Conservation (phyloP, 176 grass and related monocot genomes). For the Tillandsia leiboldiana region DNA sequence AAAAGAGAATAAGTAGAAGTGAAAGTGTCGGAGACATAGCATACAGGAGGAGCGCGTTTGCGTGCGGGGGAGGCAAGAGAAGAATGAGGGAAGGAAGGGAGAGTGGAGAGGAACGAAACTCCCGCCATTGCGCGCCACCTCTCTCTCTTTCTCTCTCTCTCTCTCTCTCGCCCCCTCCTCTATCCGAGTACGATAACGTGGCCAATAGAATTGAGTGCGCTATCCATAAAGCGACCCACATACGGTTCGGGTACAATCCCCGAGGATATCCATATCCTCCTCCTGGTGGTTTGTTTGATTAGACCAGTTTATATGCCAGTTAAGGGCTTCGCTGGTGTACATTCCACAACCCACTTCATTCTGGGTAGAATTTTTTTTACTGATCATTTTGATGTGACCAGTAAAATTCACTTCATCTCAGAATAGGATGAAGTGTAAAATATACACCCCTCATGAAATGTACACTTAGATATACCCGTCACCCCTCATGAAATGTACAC, state of each 20-base stretch:
- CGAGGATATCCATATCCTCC: neutral
- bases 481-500: no score
- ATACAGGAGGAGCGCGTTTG: slow-evolving; percentile 15
- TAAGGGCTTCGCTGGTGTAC: no score
- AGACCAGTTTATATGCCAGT: no score
- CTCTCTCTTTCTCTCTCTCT: neutral
- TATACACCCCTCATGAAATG: no score
- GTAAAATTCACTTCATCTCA: no score
- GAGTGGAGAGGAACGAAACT: slow-evolving; percentile 34
- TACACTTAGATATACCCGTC: no score
- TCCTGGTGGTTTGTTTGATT: no score
- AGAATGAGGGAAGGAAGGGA: slow-evolving; percentile 30
- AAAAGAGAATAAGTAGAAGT: neutral
- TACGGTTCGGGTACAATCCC: neutral
- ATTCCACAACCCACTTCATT: no score
- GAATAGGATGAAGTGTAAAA: no score
- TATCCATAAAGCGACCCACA: slow-evolving; percentile 3
- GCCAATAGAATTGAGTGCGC: slow-evolving; percentile 1
- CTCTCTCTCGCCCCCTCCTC: neutral
- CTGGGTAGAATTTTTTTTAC: no score
- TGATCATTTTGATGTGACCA: no score
- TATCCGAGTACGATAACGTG: slow-evolving; percentile 14
- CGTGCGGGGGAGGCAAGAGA: slow-evolving; percentile 17
- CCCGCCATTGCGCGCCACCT: slow-evolving; percentile 34
- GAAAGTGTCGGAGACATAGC: neutral